A percentile compares a stretch with the other conserved stretches of the same genome.
Conservation (phyloP, 139 green algal species). For the Astrephomene gubernaculifera region DNA sequence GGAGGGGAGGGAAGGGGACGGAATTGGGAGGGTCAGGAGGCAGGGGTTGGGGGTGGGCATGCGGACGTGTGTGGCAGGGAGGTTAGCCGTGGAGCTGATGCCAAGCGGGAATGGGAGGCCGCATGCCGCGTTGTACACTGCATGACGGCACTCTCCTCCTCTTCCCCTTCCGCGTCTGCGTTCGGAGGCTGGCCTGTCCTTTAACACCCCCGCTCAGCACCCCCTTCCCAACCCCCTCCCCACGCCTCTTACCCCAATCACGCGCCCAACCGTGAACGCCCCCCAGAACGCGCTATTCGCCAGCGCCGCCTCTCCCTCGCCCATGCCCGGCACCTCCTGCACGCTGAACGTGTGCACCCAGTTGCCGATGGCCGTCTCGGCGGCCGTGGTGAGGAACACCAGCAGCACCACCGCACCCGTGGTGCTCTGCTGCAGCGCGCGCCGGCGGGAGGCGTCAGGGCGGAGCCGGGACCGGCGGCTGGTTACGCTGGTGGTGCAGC, state of each 20-base stretch:
- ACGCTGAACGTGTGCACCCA: conserved; percentile 57
- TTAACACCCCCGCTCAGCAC: neutral
- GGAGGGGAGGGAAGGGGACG: neutral
- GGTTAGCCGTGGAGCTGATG: too few species aligned
- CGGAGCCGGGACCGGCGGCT: too few species aligned
- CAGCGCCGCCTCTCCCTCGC: conserved; percentile 44
- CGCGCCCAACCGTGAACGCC: conserved; percentile 54
- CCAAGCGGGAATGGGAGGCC: too few species aligned
- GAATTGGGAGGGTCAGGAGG: too few species aligned
- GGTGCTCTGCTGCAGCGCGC: conserved; percentile 20
- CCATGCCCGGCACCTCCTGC: conserved; percentile 24
- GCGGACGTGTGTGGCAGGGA: too few species aligned
- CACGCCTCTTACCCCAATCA: conserved; percentile 53
- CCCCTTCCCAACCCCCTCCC: neutral
- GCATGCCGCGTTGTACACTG: too few species aligned
- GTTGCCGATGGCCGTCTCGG: conserved; percentile 62
- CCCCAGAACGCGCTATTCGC: conserved; percentile 58
- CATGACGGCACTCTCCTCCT: too few species aligned
- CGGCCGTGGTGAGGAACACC: conserved; percentile 60
- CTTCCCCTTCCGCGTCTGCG: too few species aligned
- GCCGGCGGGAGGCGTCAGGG: too few species aligned
- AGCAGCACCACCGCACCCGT: conserved; percentile 46
- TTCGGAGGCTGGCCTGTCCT: too few species aligned
- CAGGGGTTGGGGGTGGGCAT: too few species aligned
- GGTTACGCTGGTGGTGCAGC: conserved; percentile 15